Evolutionary conservation across 805 yeast genomes (phyloP).

Genomic region (Spathaspora hagerdaliae): DNA sequence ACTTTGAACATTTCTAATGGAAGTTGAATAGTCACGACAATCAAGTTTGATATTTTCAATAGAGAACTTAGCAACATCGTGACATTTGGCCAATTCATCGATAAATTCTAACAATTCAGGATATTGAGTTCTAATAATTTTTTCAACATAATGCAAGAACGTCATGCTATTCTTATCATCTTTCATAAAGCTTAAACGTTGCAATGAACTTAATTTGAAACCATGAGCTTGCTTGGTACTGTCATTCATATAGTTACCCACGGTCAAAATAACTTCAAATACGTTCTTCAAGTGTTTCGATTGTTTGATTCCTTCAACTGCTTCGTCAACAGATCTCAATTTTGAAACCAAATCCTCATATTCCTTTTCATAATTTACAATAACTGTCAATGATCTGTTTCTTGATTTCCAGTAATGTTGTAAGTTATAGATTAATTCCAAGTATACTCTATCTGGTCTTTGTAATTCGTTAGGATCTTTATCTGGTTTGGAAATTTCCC

Average conservation of each 20-base stretch:
- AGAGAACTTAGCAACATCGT: conserved; percentile 55
- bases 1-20: conserved; percentile 47
- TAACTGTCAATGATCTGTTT: conserved; percentile 55
- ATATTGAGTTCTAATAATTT: conserved; percentile 57
- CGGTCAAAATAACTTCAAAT: conserved; percentile 61
- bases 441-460: conserved; percentile 65
- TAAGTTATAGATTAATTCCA: conserved; percentile 65
- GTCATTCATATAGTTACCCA: conserved; percentile 81
- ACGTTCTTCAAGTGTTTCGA: conserved; percentile 55
- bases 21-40: conserved; percentile 49
- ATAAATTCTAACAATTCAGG: conserved; percentile 61
- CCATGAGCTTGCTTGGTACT: conserved; percentile 64
- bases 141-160: conserved; percentile 72
- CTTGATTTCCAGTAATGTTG: conserved; percentile 71
- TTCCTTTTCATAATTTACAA: conserved; percentile 59
- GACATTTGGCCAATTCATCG: conserved; percentile 52
- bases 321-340: conserved; percentile 55
- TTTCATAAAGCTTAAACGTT: conserved; percentile 67
- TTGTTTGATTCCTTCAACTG: conserved; percentile 48
- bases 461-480: conserved; percentile 56
- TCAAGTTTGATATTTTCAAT: conserved; percentile 61
- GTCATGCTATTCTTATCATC: conserved; percentile 67
- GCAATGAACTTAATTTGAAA: conserved; percentile 65
- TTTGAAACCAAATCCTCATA: conserved; percentile 57
- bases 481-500: conserved; percentile 36